Evolutionary conservation across 1,284 basidiomycete species (phyloP), one percentile per base, ranked within the genome.

Genomic region (Takashimella tepidaria): DNA sequence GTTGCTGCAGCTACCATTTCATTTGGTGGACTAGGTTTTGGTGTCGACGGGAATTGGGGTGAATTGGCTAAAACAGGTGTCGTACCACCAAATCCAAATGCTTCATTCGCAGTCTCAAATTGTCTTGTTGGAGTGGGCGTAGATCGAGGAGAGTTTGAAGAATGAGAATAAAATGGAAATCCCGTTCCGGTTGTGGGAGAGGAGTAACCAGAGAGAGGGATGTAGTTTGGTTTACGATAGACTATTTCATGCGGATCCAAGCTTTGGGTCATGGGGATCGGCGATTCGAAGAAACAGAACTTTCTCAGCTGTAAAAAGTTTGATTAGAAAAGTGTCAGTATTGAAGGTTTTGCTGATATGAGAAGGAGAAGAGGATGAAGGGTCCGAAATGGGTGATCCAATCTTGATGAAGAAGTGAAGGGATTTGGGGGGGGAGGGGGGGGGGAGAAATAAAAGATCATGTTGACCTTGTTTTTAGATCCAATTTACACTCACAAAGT

Each of bases 251-350:
- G 31, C 16, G 31, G 31, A 16, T 37, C 46, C 24, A 65, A 59
- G 37, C 41, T 55, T 3, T 63, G 62, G 1, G 65, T 66, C 56
- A 58, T 58, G 12, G 57, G 47, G 31, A 37, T 37, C 0, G 72
- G 72, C 13, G 69, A 70, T 50, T 74, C 69, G 69, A 74, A 76
- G 63, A 76, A 76, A 60, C 74, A 76, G 56, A 74, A 76, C 51
- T 70, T 70, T 55, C 71, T 67, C 11, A 76, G 59, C 73, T 75
- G 50, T 43, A 23, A 21, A 31, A 10, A 37, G 26, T 16, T 49
- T 49, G 24, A 13, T 24, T n/a, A n/a, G n/a, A n/a, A n/a, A n/a
- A n/a, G n/a, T n/a, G n/a, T n/a, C n/a, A n/a, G n/a, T n/a, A n/a
- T n/a, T n/a, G n/a, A n/a, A n/a, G n/a, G n/a, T n/a, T n/a, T n/a